Base-by-base conservation (phyloP, 2,329 filamentous ascomycete genomes). In the Verticillium nonalfalfae region DNA sequence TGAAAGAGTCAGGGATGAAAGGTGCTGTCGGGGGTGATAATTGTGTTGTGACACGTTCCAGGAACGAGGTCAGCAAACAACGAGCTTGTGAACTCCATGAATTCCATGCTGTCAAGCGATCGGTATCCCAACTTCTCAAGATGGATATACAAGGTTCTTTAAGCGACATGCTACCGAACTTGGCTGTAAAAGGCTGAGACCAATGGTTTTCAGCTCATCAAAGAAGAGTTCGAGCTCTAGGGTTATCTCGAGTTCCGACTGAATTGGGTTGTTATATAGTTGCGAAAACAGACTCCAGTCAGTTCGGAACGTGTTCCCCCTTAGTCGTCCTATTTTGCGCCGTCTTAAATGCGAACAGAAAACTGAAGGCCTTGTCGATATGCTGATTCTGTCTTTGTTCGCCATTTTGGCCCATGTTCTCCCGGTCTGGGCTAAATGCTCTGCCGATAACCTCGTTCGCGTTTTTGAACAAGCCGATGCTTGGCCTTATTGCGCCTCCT, bases 401-500 rank as follows among this genome's bases (percentile, higher is more conserved):
- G 13, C n/a, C 26, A 7, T 58, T n/a, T 13, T 50, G 10, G 57
- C 57, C 21, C 33, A 5, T 9, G 13, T 39, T 33, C 15, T 34
- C 14, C 38, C 26, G 3, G 26, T 50, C 15, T 58, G 13, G 6
- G 57, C 21, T 7, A 50, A 58, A 9, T 58, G 57, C 38, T 33
- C 38, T 18, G 57, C 55, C 11, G 64, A 65, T 11, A 65, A 65
- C 56, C 57, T 65, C 15, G 57, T 64, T 33, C 64, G 64, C 10
- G 64, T 50, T 0, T 45, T 65, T 38, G 59, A 61, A 39, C 62
- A 62, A 13, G 59, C 61, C 39, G 62, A 60, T 18, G 64, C 59
- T 1, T 58, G 39, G 14, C 57, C 31, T 7, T 65, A 65, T 45
- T 65, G 64, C 14, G 62, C 58, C 31, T 52, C 59, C 33, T 34